Evolutionary conservation across 805 yeast species (phyloP).

Genomic region (Torulaspora franciscae): DNA sequence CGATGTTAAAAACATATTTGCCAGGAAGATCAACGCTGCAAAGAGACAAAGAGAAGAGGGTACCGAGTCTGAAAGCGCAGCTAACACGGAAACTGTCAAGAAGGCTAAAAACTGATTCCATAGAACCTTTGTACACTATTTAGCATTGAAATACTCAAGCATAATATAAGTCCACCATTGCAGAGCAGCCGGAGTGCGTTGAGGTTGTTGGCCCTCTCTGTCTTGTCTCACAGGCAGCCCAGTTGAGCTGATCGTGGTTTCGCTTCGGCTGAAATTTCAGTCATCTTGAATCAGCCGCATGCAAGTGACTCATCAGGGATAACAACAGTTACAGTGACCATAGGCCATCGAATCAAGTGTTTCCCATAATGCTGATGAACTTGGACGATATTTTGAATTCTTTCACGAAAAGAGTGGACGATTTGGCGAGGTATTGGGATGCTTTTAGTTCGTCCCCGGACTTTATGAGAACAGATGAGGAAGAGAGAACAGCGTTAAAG

Average conservation of each 20-base stretch:
- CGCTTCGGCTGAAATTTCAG: neutral
- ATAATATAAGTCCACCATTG: conserved; percentile 1
- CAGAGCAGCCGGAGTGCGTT: no score
- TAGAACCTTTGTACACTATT: conserved; percentile 4
- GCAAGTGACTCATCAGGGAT: conserved; percentile 3
- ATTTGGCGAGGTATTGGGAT: conserved; percentile 18
- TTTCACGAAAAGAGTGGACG: conserved; percentile 16
- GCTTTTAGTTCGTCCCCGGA: conserved; percentile 6
- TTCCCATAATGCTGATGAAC: conserved; percentile 9
- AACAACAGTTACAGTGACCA: neutral
- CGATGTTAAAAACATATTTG: conserved; percentile 56
- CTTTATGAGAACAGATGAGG: conserved; percentile 7
- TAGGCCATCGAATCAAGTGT: neutral
- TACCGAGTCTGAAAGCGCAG: conserved; percentile 6
- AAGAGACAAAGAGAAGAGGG: conserved; percentile 30
- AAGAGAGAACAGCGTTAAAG: conserved; percentile 15
- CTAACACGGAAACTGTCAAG: conserved; percentile 9
- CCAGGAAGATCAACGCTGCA: conserved; percentile 47
- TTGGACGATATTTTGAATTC: conserved; percentile 11
- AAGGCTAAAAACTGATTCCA: conserved; percentile 23
- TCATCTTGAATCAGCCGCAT: conserved; percentile 6
- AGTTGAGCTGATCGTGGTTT: neutral
- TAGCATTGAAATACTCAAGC: conserved; percentile 9
- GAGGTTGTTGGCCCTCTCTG: neutral
- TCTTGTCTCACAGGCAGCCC: no score